Evolutionary conservation across 192 early-diverging fungal genomes (phyloP).

Genomic region (Backusella psychrophila): DNA sequence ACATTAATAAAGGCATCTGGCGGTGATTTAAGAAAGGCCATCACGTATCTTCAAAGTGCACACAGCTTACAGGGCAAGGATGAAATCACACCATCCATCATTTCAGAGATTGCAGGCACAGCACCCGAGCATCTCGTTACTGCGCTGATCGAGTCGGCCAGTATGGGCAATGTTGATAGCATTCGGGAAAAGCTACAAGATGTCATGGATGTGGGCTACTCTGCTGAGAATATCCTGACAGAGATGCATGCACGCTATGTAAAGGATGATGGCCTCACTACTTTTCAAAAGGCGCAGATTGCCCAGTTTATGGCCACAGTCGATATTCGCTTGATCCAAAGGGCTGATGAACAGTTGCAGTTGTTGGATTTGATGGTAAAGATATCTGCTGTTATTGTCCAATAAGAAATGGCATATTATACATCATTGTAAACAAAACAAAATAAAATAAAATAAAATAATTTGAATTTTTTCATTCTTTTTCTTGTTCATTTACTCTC

Average conservation of each 20-base stretch:
- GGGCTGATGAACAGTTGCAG: constrained; percentile 90
- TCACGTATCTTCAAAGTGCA: constrained; percentile 90
- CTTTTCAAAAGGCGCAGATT: constrained; percentile 74
- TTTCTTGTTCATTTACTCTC: not conserved
- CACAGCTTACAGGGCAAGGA: constrained; percentile 53
- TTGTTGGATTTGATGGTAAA: constrained; percentile 66
- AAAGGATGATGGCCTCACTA: constrained; percentile 55
- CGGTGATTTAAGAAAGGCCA: constrained; percentile 91
- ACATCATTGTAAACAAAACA: not conserved
- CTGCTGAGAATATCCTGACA: constrained; percentile 66
- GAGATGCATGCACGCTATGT: constrained; percentile 61
- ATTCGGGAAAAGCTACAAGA: constrained; percentile 55
- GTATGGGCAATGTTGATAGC: constrained; percentile 40
- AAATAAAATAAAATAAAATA: not conserved
- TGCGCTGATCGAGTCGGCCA: constrained; percentile 53
- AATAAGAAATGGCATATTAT: not conserved
- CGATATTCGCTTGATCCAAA: constrained; percentile 79
- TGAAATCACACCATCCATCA: constrained; percentile 47
- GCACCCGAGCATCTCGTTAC: constrained; percentile 67
- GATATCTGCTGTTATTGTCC: constrained; percentile 33
- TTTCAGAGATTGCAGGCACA: constrained; percentile 80
- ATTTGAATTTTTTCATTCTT: not conserved
- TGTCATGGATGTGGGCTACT: constrained; percentile 71
- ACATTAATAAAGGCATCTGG: constrained; percentile 72
- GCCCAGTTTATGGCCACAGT: constrained; percentile 59